These are phyloP conservation scores for Elongisporangium undulatum DNA, from an alignment of 352 stramenopile species.

Conservation along the genomic window DNA sequence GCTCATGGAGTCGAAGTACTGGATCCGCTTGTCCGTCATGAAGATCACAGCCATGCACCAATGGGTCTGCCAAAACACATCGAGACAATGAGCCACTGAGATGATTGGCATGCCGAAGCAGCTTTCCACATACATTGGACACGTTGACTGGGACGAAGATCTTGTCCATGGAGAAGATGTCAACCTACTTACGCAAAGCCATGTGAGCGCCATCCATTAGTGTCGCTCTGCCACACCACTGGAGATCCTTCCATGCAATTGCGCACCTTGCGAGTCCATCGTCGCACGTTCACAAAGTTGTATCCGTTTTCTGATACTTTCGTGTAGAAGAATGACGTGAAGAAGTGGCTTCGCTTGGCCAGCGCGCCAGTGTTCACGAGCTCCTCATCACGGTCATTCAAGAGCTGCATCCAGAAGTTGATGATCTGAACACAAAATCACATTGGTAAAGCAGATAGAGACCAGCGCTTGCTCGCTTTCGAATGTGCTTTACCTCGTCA, in stretches of 20 bases:
- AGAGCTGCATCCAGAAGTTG: constrained; percentile 86
- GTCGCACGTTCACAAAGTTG: constrained; percentile 80
- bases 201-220: background rate
- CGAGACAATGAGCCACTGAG: background rate
- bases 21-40: constrained; percentile 86
- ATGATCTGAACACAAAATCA: constrained; percentile 44
- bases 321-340: constrained; percentile 87
- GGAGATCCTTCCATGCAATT: background rate
- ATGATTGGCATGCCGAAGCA: constrained; percentile 2
- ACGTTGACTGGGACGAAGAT: constrained; percentile 86
- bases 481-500: constrained; percentile 76
- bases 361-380: constrained; percentile 46
- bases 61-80: constrained; percentile 50
- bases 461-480: too few relatives aligned
- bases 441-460: background rate
- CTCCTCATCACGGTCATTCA: constrained; percentile 61
- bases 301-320: constrained; percentile 80
- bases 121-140: constrained; percentile 53
- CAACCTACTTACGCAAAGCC: constrained; percentile 32
- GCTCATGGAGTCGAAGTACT: constrained; percentile 87
- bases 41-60: constrained; percentile 87
- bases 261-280: constrained; percentile 77
- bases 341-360: constrained; percentile 68
- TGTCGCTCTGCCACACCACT: background rate
- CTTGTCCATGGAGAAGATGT: constrained; percentile 90